Conservation (phyloP, 2,329 filamentous ascomycete genomes). For the Neoascochyta sp. region DNA sequence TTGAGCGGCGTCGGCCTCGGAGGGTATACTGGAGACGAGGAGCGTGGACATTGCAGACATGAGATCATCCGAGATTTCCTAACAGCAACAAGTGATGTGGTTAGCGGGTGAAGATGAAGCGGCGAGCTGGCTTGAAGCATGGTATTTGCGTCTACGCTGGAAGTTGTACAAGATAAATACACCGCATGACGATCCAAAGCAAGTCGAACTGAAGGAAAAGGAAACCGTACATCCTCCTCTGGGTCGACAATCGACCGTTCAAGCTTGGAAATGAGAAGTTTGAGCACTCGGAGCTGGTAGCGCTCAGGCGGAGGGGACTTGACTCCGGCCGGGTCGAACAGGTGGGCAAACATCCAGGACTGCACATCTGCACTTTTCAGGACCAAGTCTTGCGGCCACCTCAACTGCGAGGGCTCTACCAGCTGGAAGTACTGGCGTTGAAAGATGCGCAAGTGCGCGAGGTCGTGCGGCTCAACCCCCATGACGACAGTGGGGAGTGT, state of each 20-base stretch:
- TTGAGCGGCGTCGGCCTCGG: slow-evolving; percentile 64
- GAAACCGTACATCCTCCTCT: slow-evolving; percentile 74
- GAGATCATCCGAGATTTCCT: slow-evolving; percentile 83
- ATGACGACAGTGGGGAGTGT: slow-evolving; percentile 14
- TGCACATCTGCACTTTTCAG: slow-evolving; percentile 64
- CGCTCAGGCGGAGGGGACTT: slow-evolving; percentile 60
- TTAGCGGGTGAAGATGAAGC: slow-evolving; percentile 17
- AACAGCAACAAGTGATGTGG: slow-evolving; percentile 21
- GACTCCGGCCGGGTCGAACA: slow-evolving; percentile 61
- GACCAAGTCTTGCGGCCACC: slow-evolving; percentile 58
- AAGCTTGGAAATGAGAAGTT: slow-evolving; percentile 65
- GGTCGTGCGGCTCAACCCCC: slow-evolving; percentile 10
- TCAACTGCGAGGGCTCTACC: slow-evolving; percentile 57
- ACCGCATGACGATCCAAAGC: not conserved
- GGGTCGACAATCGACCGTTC: slow-evolving; percentile 75
- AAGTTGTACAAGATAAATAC: not conserved
- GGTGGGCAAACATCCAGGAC: slow-evolving; percentile 58
- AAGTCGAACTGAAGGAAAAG: slow-evolving; percentile 21
- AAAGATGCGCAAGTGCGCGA: slow-evolving; percentile 43
- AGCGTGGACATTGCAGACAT: slow-evolving; percentile 65
- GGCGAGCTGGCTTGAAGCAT: not conserved
- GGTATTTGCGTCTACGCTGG: no score
- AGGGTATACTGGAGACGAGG: slow-evolving; percentile 60
- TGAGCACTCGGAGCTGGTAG: slow-evolving; percentile 71
- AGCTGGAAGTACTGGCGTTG: slow-evolving; percentile 78